Evolutionary conservation across 1,284 basidiomycete species (phyloP), one percentile per base, ranked within the genome.

Genomic region (Caloboletus firmus): DNA sequence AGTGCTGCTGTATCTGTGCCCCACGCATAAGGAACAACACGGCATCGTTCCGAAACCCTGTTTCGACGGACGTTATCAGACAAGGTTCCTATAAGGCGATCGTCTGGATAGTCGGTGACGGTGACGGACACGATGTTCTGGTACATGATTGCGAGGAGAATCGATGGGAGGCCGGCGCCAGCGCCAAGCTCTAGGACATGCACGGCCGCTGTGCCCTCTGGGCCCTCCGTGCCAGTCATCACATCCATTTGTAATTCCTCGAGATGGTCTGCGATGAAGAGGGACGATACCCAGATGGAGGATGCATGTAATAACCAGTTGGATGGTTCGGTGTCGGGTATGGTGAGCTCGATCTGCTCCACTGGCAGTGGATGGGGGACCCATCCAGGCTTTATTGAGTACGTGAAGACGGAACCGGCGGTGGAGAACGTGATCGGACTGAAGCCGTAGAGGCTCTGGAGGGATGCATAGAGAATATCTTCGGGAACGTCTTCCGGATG

Each of bases 291-390:
- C 89, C 87, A 91, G 62, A 91, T 82, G 17, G 85, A 84, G 7
- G 85, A 84, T 1, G 87, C 88, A 57, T 91, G 87, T 5, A 91
- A 68, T 6, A 78, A 75, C 87, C 87, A 90, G 60, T 91, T 88
- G 11, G 77, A 74, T 11, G 84, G 71, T 12, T 78, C 72, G 5
- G 87, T 85, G 62, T 89, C 83, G 15, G 89, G 87, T 2, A 79
- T 84, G 24, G 65, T 66, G 44, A 90, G 69, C 4, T 67, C 67
- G 6, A 79, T 67, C 31, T 52, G 49, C 4, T 47, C 26, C 17
- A 34, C 20, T 22, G 32, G 48, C 13, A 13, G 22, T 22, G 30
- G 40, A 28, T 44, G 42, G 28, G 49, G 42, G 20, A 54, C 3
- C 5, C 46, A 59, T 5, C 41, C 30, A 57, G 57, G 55, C 4